Evolutionary conservation across 306 rosid species (phyloP).

Genomic region (Dryas alaskensis): DNA sequence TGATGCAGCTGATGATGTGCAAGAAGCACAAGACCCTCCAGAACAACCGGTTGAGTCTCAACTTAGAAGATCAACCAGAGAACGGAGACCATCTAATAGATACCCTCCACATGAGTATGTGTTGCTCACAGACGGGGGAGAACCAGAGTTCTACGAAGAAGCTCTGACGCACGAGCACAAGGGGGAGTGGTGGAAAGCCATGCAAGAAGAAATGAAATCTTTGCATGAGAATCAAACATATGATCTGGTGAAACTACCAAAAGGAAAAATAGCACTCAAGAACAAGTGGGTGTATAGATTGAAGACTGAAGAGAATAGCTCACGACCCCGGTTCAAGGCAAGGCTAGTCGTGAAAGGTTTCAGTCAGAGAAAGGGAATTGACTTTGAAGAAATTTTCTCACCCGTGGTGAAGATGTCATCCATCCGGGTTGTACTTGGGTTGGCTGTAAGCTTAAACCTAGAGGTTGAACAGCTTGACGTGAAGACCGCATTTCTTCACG

Average conservation of each 20-base stretch:
- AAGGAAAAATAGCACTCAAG: constrained; percentile 3
- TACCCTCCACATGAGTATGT: not conserved
- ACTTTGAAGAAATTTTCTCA: too few species aligned
- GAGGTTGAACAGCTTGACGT: too few species aligned
- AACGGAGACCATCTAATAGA: not conserved
- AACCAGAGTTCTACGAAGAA: constrained; percentile 5
- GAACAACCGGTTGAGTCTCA: not conserved
- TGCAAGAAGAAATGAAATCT: constrained; percentile 13
- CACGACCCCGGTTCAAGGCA: not conserved
- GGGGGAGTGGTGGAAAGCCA: constrained; percentile 5
- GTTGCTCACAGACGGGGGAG: not conserved
- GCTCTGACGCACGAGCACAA: not conserved
- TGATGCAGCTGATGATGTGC: not conserved
- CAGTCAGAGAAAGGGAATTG: not conserved
- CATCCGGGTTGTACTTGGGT: too few species aligned
- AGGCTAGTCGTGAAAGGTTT: not conserved
- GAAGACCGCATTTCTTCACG: too few species aligned
- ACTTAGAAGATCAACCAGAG: not conserved
- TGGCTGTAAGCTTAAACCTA: too few species aligned
- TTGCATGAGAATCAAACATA: constrained; percentile 15
- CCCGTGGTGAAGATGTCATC: too few species aligned
- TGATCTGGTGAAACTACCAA: constrained; percentile 9
- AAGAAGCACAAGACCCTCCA: not conserved
- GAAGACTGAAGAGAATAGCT: constrained; percentile 8
- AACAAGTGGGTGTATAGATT: constrained; percentile 18